These are phyloP conservation scores for Maudiozyma barnettii DNA, from an alignment of 805 yeast genomes.

Conservation along the genomic window DNA sequence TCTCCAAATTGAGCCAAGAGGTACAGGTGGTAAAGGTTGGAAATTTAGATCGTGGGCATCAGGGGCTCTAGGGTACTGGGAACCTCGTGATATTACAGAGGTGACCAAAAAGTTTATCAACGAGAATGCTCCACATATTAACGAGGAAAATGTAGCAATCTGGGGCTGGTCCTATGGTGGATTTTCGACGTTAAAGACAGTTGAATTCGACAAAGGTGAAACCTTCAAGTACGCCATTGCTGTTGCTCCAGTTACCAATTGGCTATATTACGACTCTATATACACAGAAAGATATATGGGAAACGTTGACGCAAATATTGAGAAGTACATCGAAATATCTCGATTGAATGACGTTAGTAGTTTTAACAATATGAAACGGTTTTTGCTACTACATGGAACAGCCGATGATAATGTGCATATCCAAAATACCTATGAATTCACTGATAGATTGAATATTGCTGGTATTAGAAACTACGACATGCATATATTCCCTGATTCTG, in stretches of 20 bases:
- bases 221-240: conserved; percentile 68
- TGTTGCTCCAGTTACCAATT: conserved; percentile 79
- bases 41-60: conserved; percentile 46
- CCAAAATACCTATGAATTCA: conserved; percentile 53
- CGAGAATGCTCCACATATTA: conserved; percentile 35
- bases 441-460: conserved; percentile 47
- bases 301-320: conserved; percentile 38
- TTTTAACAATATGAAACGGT: conserved; percentile 44
- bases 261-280: conserved; percentile 66
- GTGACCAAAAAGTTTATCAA: conserved; percentile 43
- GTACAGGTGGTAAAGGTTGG: conserved; percentile 79
- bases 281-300: conserved; percentile 75
- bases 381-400: conserved; percentile 70
- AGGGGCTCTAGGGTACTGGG: conserved; percentile 60
- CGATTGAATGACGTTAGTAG: conserved; percentile 32
- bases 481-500: conserved; percentile 87
- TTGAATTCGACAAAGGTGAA: conserved; percentile 55
- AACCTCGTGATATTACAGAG: conserved; percentile 55
- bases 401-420: conserved; percentile 81
- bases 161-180: conserved; percentile 94
- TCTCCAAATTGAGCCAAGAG: conserved; percentile 67
- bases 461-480: conserved; percentile 70
- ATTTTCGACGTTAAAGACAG: conserved; percentile 60
- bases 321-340: conserved; percentile 41
- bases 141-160: conserved; percentile 47